These are phyloP conservation scores for Rhizodiscina lignyota DNA, from an alignment of 495 filamentous ascomycete species.

Conservation along the genomic window DNA sequence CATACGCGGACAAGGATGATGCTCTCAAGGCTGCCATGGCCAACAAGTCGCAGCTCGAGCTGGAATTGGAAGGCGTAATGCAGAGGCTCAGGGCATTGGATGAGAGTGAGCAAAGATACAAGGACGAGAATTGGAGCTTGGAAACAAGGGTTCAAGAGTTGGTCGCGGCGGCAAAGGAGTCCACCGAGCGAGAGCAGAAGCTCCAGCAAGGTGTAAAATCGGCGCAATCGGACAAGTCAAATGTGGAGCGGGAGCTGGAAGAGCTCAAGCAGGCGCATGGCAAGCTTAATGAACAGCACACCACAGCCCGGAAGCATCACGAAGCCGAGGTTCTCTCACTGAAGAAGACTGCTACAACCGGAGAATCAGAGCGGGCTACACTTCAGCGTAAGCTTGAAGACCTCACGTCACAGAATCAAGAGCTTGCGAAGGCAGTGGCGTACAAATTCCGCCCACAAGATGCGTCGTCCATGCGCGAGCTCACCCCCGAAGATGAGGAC, in stretches of 20 bases:
- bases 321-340: constrained; percentile 72
- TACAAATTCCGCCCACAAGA: constrained; percentile 56
- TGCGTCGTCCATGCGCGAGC: constrained; percentile 29
- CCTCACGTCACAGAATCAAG: constrained; percentile 68
- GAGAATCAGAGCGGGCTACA: constrained; percentile 53
- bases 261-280: constrained; percentile 64
- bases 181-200: constrained; percentile 61
- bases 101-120: constrained; percentile 86
- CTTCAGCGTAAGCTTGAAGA: constrained; percentile 76
- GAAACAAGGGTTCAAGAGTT: constrained; percentile 80
- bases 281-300: constrained; percentile 67
- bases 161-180: constrained; percentile 48
- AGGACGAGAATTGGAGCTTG: constrained; percentile 95
- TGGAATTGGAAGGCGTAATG: constrained; percentile 62
- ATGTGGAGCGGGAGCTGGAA: constrained; percentile 67
- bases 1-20: constrained; percentile 77
- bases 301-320: constrained; percentile 56
- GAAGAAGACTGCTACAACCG: constrained; percentile 53
- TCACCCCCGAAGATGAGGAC: constrained; percentile 44
- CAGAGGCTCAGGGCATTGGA: constrained; percentile 67
- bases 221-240: constrained; percentile 56
- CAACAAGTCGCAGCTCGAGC: constrained; percentile 62
- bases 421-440: constrained; percentile 63
- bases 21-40: constrained; percentile 53
- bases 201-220: constrained; percentile 52